These are phyloP conservation scores for Talaromyces sp. DNA, from an alignment of 2,329 filamentous ascomycete species.

Conservation along the genomic window DNA sequence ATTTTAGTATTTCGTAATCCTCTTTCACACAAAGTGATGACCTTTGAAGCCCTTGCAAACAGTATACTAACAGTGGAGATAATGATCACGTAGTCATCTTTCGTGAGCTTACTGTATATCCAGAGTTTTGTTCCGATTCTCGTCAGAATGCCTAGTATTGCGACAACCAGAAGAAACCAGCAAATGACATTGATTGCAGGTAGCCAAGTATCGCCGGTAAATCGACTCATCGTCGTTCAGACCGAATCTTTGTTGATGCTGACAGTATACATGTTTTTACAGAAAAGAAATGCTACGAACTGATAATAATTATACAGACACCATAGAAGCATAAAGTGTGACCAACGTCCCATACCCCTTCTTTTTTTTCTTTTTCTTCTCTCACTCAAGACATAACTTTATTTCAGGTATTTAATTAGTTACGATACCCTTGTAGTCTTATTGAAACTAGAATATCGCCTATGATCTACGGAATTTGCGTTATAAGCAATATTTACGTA, in stretches of 20 bases:
- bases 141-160: conserved; percentile 25
- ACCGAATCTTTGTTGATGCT: background rate
- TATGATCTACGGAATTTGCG: too few relatives aligned
- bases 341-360: too few relatives aligned
- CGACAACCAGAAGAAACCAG: conserved; percentile 29
- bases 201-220: conserved; percentile 33
- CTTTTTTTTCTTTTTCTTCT: too few relatives aligned
- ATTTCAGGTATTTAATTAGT: too few relatives aligned
- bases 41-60: too few relatives aligned
- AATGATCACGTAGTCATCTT: conserved; percentile 25
- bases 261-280: background rate
- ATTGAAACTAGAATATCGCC: too few relatives aligned
- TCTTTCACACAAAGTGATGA: background rate
- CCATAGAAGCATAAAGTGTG: too few relatives aligned
- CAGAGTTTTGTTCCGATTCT: conserved; percentile 26
- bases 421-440: too few relatives aligned
- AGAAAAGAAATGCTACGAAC: too few relatives aligned
- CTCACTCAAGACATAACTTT: too few relatives aligned
- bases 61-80: conserved; percentile 21
- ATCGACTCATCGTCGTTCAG: conserved; percentile 38
- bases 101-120: conserved; percentile 23
- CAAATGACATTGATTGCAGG: conserved; percentile 28
- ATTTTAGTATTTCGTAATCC: background rate
- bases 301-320: too few relatives aligned
- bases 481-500: too few relatives aligned